phyloP scores from a whole-genome alignment of 2,329 filamentous ascomycete species.

The Aspergillus aculeatinus region DNA sequence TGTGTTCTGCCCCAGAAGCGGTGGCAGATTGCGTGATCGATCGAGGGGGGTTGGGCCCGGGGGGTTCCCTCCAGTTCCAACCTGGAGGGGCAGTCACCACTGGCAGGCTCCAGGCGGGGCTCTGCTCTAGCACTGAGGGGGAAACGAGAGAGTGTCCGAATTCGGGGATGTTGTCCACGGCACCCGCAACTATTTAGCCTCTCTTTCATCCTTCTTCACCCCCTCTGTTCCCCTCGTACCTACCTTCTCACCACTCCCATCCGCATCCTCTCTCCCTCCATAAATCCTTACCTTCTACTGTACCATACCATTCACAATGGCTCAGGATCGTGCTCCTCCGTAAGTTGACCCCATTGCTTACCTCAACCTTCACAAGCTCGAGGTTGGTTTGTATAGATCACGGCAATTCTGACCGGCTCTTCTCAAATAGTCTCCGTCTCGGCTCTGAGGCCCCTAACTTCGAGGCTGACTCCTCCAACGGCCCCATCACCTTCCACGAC shows the following conservation, averaged over 20 bases:
- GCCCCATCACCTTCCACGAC: slow-evolving; percentile 68
- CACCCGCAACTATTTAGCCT: neutral
- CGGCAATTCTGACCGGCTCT: slow-evolving; percentile 13
- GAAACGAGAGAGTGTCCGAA: neutral
- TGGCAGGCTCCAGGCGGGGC: too few relatives aligned
- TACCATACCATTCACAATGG: slow-evolving; percentile 36
- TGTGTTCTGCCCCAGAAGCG: slow-evolving; percentile 29
- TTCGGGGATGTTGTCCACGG: neutral
- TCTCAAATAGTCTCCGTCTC: slow-evolving; percentile 55
- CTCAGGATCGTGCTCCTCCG: slow-evolving; percentile 44
- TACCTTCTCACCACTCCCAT: neutral
- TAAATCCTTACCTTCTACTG: neutral
- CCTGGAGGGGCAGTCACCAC: slow-evolving; percentile 13
- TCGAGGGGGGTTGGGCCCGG: slow-evolving; percentile 22
- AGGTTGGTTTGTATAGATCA: neutral
- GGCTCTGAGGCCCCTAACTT: slow-evolving; percentile 69
- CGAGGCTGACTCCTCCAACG: slow-evolving; percentile 65
- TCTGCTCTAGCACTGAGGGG: slow-evolving; percentile 11
- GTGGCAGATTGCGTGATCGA: slow-evolving; percentile 41
- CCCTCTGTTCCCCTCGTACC: neutral
- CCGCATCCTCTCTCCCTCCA: neutral
- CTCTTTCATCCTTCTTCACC: slow-evolving; percentile 5
- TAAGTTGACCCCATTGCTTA: slow-evolving; percentile 27
- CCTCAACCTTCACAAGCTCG: neutral
- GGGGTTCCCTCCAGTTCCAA: slow-evolving; percentile 9